Conservation (phyloP, 192 early-diverging fungal species). For the Coemansia sp. region DNA sequence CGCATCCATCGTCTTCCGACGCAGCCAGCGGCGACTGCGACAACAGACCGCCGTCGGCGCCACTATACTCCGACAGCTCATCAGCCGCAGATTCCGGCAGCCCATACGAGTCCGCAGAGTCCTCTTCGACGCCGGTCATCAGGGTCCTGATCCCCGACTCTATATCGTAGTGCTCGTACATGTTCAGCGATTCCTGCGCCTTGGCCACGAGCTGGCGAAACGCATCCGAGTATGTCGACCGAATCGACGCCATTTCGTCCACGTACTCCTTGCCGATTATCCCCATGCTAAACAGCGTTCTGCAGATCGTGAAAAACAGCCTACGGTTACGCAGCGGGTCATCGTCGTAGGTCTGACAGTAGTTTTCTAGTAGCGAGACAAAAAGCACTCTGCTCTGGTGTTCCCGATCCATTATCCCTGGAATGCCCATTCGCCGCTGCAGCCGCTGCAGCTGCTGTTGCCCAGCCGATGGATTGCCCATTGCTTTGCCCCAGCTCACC, state of each 20-base stretch:
- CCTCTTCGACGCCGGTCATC: constrained; percentile 28
- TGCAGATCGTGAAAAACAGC: constrained; percentile 86
- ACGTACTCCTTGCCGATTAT: constrained; percentile 72
- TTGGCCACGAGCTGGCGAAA: constrained; percentile 80
- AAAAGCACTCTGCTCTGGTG: constrained; percentile 77
- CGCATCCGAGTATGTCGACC: constrained; percentile 80
- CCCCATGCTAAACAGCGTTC: constrained; percentile 81
- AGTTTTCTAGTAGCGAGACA: constrained; percentile 87
- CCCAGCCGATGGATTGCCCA: background rate
- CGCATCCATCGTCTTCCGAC: constrained; percentile 16
- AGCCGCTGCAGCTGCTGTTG: constrained; percentile 6
- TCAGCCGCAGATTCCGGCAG: background rate
- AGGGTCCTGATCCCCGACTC: constrained; percentile 35
- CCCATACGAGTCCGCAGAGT: constrained; percentile 16
- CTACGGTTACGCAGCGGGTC: constrained; percentile 77
- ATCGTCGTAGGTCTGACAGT: constrained; percentile 84
- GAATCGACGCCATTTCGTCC: constrained; percentile 80
- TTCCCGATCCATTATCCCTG: constrained; percentile 38
- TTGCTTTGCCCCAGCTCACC: background rate
- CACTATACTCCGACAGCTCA: background rate
- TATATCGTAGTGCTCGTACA: constrained; percentile 55
- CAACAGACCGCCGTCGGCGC: background rate
- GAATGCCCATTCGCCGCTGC: constrained; percentile 11
- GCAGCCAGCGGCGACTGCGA: constrained; percentile 3
- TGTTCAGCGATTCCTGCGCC: constrained; percentile 60